Evolutionary conservation across 2,329 filamentous ascomycete genomes (phyloP).

Genomic region (Trichoderma breve): DNA sequence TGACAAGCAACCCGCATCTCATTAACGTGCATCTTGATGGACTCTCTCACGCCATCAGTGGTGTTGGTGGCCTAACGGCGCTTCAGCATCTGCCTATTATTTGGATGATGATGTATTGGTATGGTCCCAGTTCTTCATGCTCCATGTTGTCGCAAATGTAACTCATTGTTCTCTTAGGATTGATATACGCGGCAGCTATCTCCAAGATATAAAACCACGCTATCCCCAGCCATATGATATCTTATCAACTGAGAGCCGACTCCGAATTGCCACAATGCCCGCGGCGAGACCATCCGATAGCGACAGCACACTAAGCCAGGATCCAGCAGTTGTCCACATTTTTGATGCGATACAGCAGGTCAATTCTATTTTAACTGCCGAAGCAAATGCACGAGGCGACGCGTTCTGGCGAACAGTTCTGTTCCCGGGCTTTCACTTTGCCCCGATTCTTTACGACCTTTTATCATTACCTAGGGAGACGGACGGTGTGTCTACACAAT

Average conservation of each 20-base stretch:
- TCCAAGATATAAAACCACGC: not conserved
- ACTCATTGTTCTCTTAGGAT: not conserved
- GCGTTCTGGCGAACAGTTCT: not conserved
- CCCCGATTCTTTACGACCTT: slow-evolving; percentile 3
- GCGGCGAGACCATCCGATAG: not conserved
- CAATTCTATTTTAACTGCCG: not conserved
- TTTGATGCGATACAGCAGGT: not conserved
- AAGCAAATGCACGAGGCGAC: not conserved
- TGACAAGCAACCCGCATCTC: slow-evolving; percentile 4
- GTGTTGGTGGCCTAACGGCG: not conserved
- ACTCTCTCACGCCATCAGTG: not conserved
- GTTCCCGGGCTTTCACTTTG: slow-evolving; percentile 1
- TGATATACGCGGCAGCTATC: not conserved
- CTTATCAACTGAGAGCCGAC: not conserved
- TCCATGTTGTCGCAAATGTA: not conserved
- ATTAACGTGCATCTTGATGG: slow-evolving; percentile 12
- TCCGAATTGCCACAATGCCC: not conserved
- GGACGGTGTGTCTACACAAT: not conserved
- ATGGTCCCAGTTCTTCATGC: not conserved
- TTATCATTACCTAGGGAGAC: not conserved
- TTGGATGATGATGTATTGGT: slow-evolving; percentile 15
- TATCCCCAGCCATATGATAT: slow-evolving; percentile 6
- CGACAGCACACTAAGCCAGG: not conserved
- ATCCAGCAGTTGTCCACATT: not conserved
- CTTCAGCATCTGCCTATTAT: slow-evolving; percentile 2